Conservation (phyloP, 2,329 filamentous ascomycete genomes). For the Coniochaeta sp. region DNA sequence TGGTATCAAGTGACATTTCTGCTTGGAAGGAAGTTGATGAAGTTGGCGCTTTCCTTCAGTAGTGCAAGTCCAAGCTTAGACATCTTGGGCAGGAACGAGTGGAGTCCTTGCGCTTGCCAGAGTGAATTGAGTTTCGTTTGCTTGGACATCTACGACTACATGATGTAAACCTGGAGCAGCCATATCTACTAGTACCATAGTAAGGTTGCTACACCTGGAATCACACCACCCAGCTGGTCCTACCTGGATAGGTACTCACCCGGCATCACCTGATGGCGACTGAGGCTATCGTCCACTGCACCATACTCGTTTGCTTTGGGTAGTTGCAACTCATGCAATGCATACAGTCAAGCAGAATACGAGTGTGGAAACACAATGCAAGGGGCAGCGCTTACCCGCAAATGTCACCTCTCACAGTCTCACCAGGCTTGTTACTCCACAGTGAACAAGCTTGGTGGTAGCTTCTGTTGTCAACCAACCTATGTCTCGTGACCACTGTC, state of each 20-base stretch:
- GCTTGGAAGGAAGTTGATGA: too few species aligned
- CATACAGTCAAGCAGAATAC: neutral
- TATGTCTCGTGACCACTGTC: neutral
- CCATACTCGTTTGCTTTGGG: neutral
- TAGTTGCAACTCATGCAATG: neutral
- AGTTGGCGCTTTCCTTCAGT: neutral
- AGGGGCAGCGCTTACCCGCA: too few species aligned
- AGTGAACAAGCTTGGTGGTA: neutral
- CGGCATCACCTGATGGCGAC: neutral
- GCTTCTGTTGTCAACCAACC: neutral
- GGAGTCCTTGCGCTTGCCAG: neutral
- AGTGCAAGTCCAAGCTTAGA: too few species aligned
- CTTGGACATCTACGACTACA: neutral
- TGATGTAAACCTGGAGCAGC: neutral
- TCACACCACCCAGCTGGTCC: neutral
- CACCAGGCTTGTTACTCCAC: neutral
- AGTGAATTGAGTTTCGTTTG: neutral
- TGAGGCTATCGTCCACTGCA: neutral
- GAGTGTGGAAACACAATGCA: too few species aligned
- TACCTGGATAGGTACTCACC: too few species aligned
- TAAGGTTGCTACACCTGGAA: too few species aligned
- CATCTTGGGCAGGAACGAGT: neutral
- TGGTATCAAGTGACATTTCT: neutral
- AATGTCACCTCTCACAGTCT: too few species aligned
- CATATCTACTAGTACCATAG: too few species aligned